Evolutionary conservation across 345 rosid genomes (phyloP).

Genomic region (Euphorbia peplus): DNA sequence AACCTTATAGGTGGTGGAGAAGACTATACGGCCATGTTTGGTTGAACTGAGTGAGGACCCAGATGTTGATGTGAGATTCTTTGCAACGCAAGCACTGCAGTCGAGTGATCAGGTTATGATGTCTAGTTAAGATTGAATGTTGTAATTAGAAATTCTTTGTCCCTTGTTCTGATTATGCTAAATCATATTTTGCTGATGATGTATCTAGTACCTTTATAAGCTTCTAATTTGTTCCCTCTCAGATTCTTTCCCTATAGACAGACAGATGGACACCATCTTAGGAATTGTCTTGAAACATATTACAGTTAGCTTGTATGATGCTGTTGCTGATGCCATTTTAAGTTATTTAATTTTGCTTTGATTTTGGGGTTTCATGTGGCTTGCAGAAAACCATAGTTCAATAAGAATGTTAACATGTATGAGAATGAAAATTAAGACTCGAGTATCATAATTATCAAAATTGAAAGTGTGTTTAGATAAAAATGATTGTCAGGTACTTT

Average conservation of each 20-base stretch:
- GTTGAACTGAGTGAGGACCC: conserved; percentile 89
- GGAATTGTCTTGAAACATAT: not conserved
- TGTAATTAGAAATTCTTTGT: conserved; percentile 11
- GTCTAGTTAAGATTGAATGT: conserved; percentile 45
- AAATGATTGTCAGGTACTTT: too few relatives aligned
- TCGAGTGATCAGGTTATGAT: conserved; percentile 72
- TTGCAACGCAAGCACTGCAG: conserved; percentile 79
- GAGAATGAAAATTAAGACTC: too few relatives aligned
- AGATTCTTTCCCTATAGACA: conserved; percentile 3
- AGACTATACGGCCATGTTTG: conserved; percentile 67
- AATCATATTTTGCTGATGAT: conserved; percentile 4
- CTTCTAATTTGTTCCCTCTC: conserved; percentile 5
- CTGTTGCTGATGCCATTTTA: not conserved
- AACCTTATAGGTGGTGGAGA: conserved; percentile 65
- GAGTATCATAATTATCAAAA: too few relatives aligned
- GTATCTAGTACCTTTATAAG: conserved; percentile 16
- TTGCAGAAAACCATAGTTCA: too few relatives aligned
- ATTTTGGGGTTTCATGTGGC: too few relatives aligned
- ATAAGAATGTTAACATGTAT: too few relatives aligned
- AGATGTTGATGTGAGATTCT: conserved; percentile 86
- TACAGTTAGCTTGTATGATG: not conserved
- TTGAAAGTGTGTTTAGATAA: too few relatives aligned
- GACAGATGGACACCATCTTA: not conserved
- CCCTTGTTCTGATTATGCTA: conserved; percentile 1
- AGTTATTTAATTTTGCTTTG: not conserved